Evolutionary conservation across 106 monocot species (phyloP), one percentile per base, ranked within the genome.

Genomic region (Xerophyta viscosa): DNA sequence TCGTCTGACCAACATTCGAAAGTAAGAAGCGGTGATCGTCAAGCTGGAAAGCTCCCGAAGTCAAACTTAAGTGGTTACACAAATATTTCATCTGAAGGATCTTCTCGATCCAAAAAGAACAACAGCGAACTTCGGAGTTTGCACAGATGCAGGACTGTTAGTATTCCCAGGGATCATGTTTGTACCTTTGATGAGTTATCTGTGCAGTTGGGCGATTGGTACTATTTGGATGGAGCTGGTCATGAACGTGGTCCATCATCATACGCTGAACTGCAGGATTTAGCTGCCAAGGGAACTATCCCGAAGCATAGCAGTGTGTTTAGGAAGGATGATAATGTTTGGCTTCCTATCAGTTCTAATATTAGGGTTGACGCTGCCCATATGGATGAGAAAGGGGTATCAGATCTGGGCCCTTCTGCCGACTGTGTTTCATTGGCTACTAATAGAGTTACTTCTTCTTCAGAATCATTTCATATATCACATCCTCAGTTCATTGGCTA

Each of bases 401-500:
- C 29, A 13, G 23, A 30, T 42, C 47, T 50, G 30, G 24, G 27
- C 65, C 63, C 69, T 64, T 57, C 58, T 52, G 17, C 59, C 39
- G 30, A 20, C 42, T n/a, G n/a, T n/a, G n/a, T n/a, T n/a, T 14
- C 33, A 1, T 22, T 31, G 41, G 31, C 29, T 20, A 20, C 31
- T 26, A 46, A 19, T 66, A 58, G 20, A 19, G 13, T 17, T 4
- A 48, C 52, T 28, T 26, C 11, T 39, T 28, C 60, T 58, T 55
- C 74, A 52, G 11, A 37, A 57, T 64, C 70, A 54, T 90, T 99
- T 62, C 81, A 86, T 27, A 25, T 22, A 12, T 55, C 25, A 27
- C 67, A 90, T 64, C 98, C 98, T 20, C 98, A 99, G 48, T 99
- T 86, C 57, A 66, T 86, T 60, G 98, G 90, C 13, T 99, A 83